Percentiles rank a stretch among this genome's conserved stretches.
Evolutionary conservation across 2,329 filamentous ascomycete genomes (phyloP).

Genomic region (Epichloe gansuensis): DNA sequence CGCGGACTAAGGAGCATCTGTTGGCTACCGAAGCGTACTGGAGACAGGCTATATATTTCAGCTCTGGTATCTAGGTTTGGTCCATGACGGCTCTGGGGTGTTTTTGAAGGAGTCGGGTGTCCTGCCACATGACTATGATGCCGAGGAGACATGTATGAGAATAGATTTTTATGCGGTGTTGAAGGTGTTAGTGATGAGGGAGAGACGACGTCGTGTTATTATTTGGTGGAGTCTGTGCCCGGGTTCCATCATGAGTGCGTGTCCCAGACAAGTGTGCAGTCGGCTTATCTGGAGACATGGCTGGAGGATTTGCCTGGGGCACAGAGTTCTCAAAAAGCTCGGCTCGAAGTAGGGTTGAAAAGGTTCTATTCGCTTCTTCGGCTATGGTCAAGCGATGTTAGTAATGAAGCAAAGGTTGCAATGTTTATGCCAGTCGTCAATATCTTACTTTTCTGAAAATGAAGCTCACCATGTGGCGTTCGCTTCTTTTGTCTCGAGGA

Average conservation of each 20-base stretch:
- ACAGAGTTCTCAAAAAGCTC: constrained; percentile 89
- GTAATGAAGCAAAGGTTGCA: background rate
- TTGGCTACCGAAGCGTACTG: constrained; percentile 85
- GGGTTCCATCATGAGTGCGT: constrained; percentile 50
- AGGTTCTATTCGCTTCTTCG: constrained; percentile 90
- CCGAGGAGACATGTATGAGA: constrained; percentile 73
- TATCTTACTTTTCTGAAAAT: constrained; percentile 78
- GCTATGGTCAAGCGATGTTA: constrained; percentile 31
- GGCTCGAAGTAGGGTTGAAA: constrained; percentile 73
- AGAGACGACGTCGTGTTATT: constrained; percentile 47
- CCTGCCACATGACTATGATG: constrained; percentile 58
- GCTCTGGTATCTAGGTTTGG: constrained; percentile 81
- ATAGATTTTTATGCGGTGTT: constrained; percentile 94
- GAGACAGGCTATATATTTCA: constrained; percentile 91
- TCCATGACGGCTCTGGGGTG: constrained; percentile 76
- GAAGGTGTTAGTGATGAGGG: constrained; percentile 75
- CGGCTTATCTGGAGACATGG: constrained; percentile 46
- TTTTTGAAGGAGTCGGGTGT: constrained; percentile 81
- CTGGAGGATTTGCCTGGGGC: constrained; percentile 62
- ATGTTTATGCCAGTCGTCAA: background rate
- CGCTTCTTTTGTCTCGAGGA: constrained; percentile 72
- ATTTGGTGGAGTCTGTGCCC: constrained; percentile 71
- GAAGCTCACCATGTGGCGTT: constrained; percentile 75
- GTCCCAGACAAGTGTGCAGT: constrained; percentile 37
- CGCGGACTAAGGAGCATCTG: constrained; percentile 84